phyloP scores from a whole-genome alignment of 2,329 filamentous ascomycete species.

The Elsinoe batatas region DNA sequence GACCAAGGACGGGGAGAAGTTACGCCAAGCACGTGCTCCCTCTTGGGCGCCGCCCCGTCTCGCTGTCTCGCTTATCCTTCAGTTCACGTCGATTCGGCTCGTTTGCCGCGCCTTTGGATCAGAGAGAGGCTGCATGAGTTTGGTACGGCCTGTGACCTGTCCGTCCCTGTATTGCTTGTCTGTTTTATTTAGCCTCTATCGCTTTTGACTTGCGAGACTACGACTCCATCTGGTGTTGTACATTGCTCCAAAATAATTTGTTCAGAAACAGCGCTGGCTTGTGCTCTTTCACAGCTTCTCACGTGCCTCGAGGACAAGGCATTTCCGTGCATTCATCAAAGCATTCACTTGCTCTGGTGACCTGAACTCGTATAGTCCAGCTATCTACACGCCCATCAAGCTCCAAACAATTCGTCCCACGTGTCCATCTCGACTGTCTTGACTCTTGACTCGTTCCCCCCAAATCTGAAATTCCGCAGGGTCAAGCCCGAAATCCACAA shows the following conservation, averaged over 20 bases:
- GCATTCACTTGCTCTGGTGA: too few relatives aligned
- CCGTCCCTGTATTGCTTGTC: neutral
- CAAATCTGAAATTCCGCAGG: neutral
- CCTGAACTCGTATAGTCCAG: too few relatives aligned
- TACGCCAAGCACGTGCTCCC: neutral
- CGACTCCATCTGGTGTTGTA: neutral
- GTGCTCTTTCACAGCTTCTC: neutral
- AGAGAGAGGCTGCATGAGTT: neutral
- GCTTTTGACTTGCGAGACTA: neutral
- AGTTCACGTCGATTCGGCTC: neutral
- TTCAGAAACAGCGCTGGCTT: neutral
- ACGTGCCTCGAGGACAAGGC: neutral
- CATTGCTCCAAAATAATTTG: neutral
- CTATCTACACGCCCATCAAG: too few relatives aligned
- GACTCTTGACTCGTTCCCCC: neutral
- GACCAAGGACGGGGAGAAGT: too few relatives aligned
- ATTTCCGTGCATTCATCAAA: too few relatives aligned
- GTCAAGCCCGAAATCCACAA: slow-evolving; percentile 3
- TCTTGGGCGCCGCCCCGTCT: neutral
- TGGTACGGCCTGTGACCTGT: neutral
- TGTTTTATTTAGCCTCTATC: neutral
- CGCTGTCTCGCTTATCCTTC: too few relatives aligned
- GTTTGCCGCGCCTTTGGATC: neutral
- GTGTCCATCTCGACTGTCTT: neutral
- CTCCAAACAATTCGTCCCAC: too few relatives aligned